Evolutionary conservation across 257 asterid species (phyloP).

Genomic region (Knoxia roxburghii): DNA sequence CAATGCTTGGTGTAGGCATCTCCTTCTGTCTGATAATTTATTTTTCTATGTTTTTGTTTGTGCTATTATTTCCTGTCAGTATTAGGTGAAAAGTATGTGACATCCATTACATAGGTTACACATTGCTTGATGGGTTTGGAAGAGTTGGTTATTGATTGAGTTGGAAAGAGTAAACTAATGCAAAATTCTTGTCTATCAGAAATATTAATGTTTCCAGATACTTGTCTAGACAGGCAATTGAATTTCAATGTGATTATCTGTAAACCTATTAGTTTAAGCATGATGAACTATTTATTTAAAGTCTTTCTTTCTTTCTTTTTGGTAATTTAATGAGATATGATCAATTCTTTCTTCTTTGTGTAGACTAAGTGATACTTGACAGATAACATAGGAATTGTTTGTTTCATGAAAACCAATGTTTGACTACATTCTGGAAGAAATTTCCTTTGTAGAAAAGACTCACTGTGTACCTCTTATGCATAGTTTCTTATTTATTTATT

Average conservation of each 20-base stretch:
- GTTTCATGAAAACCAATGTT: not conserved
- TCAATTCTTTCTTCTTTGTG: not conserved
- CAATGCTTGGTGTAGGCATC: not conserved
- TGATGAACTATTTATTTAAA: not conserved
- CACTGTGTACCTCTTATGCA: not conserved
- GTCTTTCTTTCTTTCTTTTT: not conserved
- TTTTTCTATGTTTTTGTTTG: not conserved
- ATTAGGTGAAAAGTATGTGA: too few relatives aligned
- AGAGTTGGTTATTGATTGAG: not conserved
- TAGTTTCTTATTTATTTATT: constrained; percentile 6
- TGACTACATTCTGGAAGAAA: not conserved
- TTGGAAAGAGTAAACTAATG: not conserved
- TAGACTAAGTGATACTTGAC: not conserved
- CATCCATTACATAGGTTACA: not conserved
- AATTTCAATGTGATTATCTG: not conserved
- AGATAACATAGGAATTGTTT: not conserved
- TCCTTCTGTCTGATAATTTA: not conserved
- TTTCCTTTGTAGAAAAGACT: not conserved
- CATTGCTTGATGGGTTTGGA: not conserved
- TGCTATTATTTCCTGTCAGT: not conserved
- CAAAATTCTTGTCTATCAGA: not conserved
- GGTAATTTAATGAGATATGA: not conserved
- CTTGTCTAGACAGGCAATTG: not conserved
- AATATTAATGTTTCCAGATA: not conserved
- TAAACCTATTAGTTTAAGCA: not conserved